These are phyloP conservation scores for Ceratobasidium theobromae DNA, from an alignment of 1,284 basidiomycete species.

Conservation along the genomic window DNA sequence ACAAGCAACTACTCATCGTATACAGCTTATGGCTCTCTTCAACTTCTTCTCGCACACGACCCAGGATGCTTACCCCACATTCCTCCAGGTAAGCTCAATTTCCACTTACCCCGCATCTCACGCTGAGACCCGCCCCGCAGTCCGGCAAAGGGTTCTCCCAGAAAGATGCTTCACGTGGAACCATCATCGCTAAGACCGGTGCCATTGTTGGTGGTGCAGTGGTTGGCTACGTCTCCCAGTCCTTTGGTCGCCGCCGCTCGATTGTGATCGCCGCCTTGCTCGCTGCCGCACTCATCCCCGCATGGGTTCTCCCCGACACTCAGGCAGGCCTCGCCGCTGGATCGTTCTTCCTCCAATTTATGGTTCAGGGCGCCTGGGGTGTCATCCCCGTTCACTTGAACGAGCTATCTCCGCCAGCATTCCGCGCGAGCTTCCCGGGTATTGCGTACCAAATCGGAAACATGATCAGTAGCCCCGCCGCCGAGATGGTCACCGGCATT, in stretches of 20 bases:
- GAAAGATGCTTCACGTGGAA: slow-evolving; percentile 74
- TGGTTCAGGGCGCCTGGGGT: slow-evolving; percentile 45
- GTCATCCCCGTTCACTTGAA: slow-evolving; percentile 46
- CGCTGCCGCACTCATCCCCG: slow-evolving; percentile 49
- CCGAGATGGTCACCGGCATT: neutral
- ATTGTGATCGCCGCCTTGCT: slow-evolving; percentile 56
- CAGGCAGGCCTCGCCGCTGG: slow-evolving; percentile 71
- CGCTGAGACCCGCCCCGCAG: neutral
- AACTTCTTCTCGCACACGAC: slow-evolving; percentile 46
- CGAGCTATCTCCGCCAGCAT: slow-evolving; percentile 50
- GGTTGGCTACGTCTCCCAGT: slow-evolving; percentile 79
- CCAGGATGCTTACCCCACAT: slow-evolving; percentile 76
- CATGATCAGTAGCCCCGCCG: slow-evolving; percentile 40
- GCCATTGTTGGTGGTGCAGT: slow-evolving; percentile 78
- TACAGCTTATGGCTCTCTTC: slow-evolving; percentile 44
- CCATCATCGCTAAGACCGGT: slow-evolving; percentile 85
- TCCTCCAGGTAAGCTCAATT: slow-evolving; percentile 49
- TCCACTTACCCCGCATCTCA: neutral
- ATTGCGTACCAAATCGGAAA: slow-evolving; percentile 49
- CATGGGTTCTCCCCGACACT: slow-evolving; percentile 76
- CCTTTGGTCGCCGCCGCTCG: slow-evolving; percentile 83
- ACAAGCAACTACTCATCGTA: neutral
- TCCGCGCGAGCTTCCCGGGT: slow-evolving; percentile 48
- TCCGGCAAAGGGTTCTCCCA: slow-evolving; percentile 45
- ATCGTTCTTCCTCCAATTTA: slow-evolving; percentile 86